Conservation (phyloP, 208 protist genomes). For the Leishmania amazonensis region DNA sequence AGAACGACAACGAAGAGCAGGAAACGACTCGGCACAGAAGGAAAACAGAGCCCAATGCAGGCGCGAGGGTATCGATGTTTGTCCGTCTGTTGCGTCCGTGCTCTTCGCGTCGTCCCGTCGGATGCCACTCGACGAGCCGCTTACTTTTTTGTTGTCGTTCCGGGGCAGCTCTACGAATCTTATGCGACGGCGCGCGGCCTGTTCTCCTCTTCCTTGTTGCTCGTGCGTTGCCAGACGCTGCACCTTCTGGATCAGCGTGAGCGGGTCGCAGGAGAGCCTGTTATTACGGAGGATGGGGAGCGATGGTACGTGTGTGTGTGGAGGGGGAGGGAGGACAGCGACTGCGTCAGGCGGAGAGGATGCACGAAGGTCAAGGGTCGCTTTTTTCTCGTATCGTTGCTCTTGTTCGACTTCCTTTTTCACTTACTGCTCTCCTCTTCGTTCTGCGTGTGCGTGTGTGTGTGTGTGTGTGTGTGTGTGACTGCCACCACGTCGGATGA, state of each 20-base stretch:
- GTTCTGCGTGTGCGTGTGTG: neutral
- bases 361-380: neutral
- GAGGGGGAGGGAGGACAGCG: neutral
- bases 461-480: neutral
- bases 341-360: neutral
- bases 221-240: neutral
- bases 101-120: neutral
- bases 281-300: neutral
- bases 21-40: neutral
- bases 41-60: neutral
- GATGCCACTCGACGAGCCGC: neutral
- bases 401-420: neutral
- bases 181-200: neutral
- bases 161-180: neutral
- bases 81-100: neutral
- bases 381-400: neutral
- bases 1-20: neutral
- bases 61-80: neutral
- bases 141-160: neutral
- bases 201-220: neutral
- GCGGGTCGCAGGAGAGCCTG: neutral
- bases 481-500: neutral
- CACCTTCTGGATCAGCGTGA: neutral
- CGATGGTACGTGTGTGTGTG: neutral
- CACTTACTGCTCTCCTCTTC: too few species aligned